Conservation (phyloP, 2,329 filamentous ascomycete genomes). For the Atkinsonella texensis region DNA sequence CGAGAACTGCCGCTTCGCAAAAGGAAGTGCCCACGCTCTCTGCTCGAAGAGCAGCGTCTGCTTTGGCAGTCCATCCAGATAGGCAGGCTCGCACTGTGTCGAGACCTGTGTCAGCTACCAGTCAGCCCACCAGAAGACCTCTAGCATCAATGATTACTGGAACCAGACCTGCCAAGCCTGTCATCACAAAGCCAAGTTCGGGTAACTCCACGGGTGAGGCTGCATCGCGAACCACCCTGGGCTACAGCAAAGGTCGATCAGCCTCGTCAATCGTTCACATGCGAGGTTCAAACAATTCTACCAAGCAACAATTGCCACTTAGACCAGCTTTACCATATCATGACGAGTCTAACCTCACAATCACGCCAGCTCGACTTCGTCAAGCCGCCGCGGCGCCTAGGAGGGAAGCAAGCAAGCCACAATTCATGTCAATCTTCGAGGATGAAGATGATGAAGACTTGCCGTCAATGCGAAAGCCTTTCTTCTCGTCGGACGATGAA, state of each 20-base stretch:
- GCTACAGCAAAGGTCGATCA: slow-evolving; percentile 67
- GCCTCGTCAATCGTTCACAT: slow-evolving; percentile 34
- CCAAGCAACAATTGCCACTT: slow-evolving; percentile 7
- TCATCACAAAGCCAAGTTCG: slow-evolving; percentile 34
- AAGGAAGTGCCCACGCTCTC: slow-evolving; percentile 18
- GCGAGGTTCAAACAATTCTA: slow-evolving; percentile 9
- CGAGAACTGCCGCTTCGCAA: slow-evolving; percentile 4
- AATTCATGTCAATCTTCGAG: slow-evolving; percentile 48
- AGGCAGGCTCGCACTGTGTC: neutral
- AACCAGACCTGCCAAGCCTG: slow-evolving; percentile 23
- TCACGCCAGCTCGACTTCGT: slow-evolving; percentile 31
- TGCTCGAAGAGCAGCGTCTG: slow-evolving; percentile 42
- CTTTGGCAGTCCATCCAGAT: slow-evolving; percentile 31
- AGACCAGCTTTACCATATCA: slow-evolving; percentile 8
- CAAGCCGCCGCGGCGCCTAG: slow-evolving; percentile 9
- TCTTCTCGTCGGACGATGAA: slow-evolving; percentile 28
- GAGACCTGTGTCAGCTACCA: neutral
- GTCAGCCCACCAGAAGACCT: slow-evolving; percentile 13
- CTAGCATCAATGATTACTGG: slow-evolving; percentile 19
- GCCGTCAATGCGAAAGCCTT: slow-evolving; percentile 15
- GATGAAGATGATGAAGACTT: slow-evolving; percentile 31
- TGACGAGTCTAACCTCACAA: slow-evolving; percentile 23
- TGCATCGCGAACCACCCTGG: slow-evolving; percentile 69
- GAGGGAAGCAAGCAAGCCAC: slow-evolving; percentile 27
- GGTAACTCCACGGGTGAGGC: slow-evolving; percentile 50